Evolutionary conservation across 1,139 yeast species (phyloP), one percentile per base, ranked within the genome.

Genomic region (Zygosaccharomyces pseudobailii): DNA sequence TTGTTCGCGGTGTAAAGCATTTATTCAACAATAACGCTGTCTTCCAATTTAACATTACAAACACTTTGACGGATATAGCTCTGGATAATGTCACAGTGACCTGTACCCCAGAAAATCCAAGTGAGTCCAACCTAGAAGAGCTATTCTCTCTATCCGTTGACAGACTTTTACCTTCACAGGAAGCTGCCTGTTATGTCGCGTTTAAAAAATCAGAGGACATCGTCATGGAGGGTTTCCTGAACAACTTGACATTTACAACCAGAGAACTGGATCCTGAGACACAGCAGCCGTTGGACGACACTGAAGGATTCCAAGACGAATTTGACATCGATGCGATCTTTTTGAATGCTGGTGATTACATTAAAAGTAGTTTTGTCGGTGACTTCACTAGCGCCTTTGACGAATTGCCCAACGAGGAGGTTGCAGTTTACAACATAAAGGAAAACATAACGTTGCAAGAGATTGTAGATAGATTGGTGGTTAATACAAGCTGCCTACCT

Each of bases 241-340:
- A 86, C 66, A 78, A 81, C 13, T 74, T 92, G 52, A 78, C 83
- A 36, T 92, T 85, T 71, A 80, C 84, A 22, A 79, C 88, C 48
- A 85, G 84, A 68, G 97, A 90, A 65, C 74, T 87, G 54, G 85
- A 88, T 57, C 84, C 89, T 44, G 76, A 79, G 6, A 84, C 89
- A 22, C 84, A 84, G 31, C 80, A 74, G 55, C 82, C 87, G 48
- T 71, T 75, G 43, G 85, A 78, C 51, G 78, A 74, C 47, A 96
- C 87, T 48, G 95, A 86, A 59, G 97, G 96, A 3, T 88, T 84
- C 78, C 84, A 87, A 51, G 98, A 92, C 67, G 96, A 89, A 68
- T 92, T 90, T 69, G 94, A 85, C 65, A 79, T 92, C 55, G 97
- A 90, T 66, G 85, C 85, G 53, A 73, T 90, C 63, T 83, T 80